Conservation (phyloP, 2,329 filamentous ascomycete species). For the Calonectria hongkongensis region DNA sequence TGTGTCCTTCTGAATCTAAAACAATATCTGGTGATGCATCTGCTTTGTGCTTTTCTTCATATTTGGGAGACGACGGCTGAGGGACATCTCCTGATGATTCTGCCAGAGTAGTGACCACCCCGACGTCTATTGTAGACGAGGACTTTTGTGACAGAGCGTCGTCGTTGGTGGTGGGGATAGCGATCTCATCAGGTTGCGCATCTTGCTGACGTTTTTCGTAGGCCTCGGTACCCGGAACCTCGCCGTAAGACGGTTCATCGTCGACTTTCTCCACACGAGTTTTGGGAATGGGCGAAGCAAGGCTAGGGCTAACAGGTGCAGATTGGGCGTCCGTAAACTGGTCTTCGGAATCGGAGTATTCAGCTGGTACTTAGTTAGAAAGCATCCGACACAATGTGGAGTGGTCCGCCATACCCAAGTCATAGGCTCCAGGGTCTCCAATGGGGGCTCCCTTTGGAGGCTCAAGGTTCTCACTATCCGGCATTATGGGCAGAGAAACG, state of each 20-base stretch:
- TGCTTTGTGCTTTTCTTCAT: slow-evolving; percentile 67
- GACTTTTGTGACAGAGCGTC: slow-evolving; percentile 50
- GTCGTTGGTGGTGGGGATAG: slow-evolving; percentile 61
- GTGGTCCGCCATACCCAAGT: slow-evolving; percentile 68
- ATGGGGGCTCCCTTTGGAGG: slow-evolving; percentile 58
- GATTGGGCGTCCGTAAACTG: slow-evolving; percentile 82
- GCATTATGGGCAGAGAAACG: slow-evolving; percentile 50
- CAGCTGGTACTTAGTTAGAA: slow-evolving; percentile 60
- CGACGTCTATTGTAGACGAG: slow-evolving; percentile 49
- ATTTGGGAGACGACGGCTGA: slow-evolving; percentile 66
- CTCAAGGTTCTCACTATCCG: slow-evolving; percentile 56
- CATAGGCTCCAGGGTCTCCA: slow-evolving; percentile 76
- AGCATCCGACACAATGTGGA: slow-evolving; percentile 11
- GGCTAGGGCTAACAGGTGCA: slow-evolving; percentile 64
- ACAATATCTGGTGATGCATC: slow-evolving; percentile 74
- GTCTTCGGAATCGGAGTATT: slow-evolving; percentile 79
- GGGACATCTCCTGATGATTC: slow-evolving; percentile 67
- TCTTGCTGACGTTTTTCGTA: slow-evolving; percentile 74
- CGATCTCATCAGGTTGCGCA: slow-evolving; percentile 77
- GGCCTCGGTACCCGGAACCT: slow-evolving; percentile 77
- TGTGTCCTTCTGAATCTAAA: slow-evolving; percentile 66
- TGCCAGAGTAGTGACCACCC: slow-evolving; percentile 70
- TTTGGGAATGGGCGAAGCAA: slow-evolving; percentile 73
- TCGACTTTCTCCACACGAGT: slow-evolving; percentile 76
- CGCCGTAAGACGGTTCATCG: slow-evolving; percentile 71